Percentiles rank a stretch among this genome's conserved stretches.
These are phyloP conservation scores for Agrostemma githago DNA, from an alignment of 148 eudicot species.

Conservation along the genomic window DNA sequence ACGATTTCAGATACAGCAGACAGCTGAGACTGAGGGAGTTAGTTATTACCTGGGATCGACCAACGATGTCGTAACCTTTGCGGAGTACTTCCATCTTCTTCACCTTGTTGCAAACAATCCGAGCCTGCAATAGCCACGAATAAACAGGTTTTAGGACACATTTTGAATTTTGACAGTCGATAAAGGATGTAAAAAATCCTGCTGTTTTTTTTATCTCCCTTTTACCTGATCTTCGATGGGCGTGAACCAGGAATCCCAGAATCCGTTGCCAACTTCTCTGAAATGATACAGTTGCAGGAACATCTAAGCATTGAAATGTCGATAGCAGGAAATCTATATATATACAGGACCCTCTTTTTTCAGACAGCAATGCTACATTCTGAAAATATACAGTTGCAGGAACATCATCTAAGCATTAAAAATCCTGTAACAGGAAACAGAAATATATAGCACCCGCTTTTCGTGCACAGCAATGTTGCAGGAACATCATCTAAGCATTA, in stretches of 20 bases:
- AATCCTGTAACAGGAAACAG: no score
- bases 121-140: not conserved
- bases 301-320: no score
- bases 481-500: no score
- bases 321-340: no score
- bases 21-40: not conserved
- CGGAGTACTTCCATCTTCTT: slow-evolving; percentile 13
- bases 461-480: no score
- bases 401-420: no score
- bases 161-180: not conserved
- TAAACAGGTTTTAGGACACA: slow-evolving; percentile 12
- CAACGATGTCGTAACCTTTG: not conserved
- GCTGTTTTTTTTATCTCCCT: not conserved
- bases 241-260: not conserved
- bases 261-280: not conserved
- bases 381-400: no score
- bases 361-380: no score
- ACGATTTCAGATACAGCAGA: not conserved
- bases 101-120: not conserved
- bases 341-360: no score
- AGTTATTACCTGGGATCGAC: not conserved
- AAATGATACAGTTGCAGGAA: no score
- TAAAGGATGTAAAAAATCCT: not conserved
- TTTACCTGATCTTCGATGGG: not conserved
- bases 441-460: no score